Evolutionary conservation across 352 stramenopile species (phyloP).

Genomic region (Phytophthora agathidicida): DNA sequence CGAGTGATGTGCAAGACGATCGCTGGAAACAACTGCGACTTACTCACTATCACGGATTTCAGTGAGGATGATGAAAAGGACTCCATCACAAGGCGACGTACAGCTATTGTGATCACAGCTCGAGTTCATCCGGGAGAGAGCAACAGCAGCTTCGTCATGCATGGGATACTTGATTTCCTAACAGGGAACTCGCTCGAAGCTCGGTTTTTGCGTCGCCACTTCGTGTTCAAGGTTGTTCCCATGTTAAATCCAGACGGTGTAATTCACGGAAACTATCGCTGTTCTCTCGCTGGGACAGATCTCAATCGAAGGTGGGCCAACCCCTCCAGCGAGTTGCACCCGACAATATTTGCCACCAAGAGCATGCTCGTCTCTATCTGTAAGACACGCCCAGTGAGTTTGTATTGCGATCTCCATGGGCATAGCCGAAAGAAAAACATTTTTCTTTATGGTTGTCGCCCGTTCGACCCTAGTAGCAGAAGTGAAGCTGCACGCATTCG

Average conservation of each 20-base stretch:
- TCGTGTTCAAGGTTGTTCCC: slow-evolving; percentile 91
- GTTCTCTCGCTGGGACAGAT: slow-evolving; percentile 85
- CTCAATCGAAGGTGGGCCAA: slow-evolving; percentile 84
- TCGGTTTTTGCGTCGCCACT: slow-evolving; percentile 74
- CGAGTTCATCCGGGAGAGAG: slow-evolving; percentile 90
- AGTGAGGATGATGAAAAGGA: slow-evolving; percentile 52
- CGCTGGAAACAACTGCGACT: slow-evolving; percentile 84
- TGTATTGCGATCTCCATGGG: slow-evolving; percentile 91
- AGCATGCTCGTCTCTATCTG: slow-evolving; percentile 64
- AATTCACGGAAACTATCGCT: slow-evolving; percentile 92
- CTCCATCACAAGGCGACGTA: slow-evolving; percentile 29
- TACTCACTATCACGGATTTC: slow-evolving; percentile 91
- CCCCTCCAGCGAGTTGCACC: slow-evolving; percentile 64
- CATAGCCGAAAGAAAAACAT: slow-evolving; percentile 90
- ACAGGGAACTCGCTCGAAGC: slow-evolving; percentile 74
- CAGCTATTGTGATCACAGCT: slow-evolving; percentile 80
- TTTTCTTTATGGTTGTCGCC: slow-evolving; percentile 86
- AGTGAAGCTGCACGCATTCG: slow-evolving; percentile 59
- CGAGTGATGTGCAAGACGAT: slow-evolving; percentile 84
- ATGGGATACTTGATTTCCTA: slow-evolving; percentile 90
- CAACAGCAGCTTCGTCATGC: slow-evolving; percentile 91
- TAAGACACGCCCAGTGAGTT: slow-evolving; percentile 49
- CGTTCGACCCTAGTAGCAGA: slow-evolving; percentile 45
- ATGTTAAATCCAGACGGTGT: slow-evolving; percentile 95
- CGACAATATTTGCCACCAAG: slow-evolving; percentile 81